These are phyloP conservation scores for Monilinia aucupariae DNA, from an alignment of 2,329 filamentous ascomycete species.

Conservation along the genomic window DNA sequence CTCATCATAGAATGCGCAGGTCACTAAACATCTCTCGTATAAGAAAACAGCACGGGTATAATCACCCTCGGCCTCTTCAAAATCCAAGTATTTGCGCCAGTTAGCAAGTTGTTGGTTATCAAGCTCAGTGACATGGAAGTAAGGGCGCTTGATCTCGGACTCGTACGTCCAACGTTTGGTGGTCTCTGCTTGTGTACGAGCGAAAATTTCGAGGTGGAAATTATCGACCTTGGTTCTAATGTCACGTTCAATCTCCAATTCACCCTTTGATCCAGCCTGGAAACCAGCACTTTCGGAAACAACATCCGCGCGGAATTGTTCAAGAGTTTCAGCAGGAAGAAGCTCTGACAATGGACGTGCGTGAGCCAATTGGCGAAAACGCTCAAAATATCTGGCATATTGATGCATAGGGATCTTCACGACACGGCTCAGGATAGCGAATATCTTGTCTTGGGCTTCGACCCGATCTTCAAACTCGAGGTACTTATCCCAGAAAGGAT, in stretches of 20 bases:
- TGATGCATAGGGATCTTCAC: constrained; percentile 92
- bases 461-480: constrained; percentile 93
- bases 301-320: constrained; percentile 65
- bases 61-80: constrained; percentile 81
- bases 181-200: constrained; percentile 77
- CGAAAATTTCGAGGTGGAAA: constrained; percentile 75
- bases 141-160: constrained; percentile 88
- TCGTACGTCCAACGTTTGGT: constrained; percentile 94
- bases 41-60: constrained; percentile 71
- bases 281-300: constrained; percentile 55
- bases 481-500: constrained; percentile 99
- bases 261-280: constrained; percentile 52
- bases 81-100: constrained; percentile 96
- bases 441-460: constrained; percentile 78
- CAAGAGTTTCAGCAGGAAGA: constrained; percentile 61
- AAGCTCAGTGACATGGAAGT: constrained; percentile 92
- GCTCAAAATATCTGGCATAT: constrained; percentile 90
- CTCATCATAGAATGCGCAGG: constrained; percentile 91
- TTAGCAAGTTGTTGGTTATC: constrained; percentile 79
- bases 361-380: constrained; percentile 73
- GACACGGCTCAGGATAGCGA: constrained; percentile 73
- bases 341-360: constrained; percentile 68
- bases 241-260: constrained; percentile 77
- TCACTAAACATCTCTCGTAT: constrained; percentile 90
- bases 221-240: constrained; percentile 74